These are phyloP conservation scores for Jackrogersella minutella DNA, from an alignment of 495 filamentous ascomycete genomes.

Conservation along the genomic window DNA sequence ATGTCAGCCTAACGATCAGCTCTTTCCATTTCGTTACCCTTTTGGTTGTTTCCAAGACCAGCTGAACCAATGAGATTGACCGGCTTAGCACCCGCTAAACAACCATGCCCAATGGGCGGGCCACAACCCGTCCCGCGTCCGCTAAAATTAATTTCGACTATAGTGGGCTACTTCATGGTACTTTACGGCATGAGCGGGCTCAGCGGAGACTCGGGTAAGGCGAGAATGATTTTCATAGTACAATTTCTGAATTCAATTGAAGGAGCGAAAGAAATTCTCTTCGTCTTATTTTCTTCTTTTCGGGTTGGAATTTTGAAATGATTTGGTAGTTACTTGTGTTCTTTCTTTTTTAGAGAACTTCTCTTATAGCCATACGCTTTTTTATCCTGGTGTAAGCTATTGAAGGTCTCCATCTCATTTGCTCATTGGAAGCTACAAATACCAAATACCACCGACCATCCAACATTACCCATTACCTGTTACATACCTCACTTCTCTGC, in stretches of 20 bases:
- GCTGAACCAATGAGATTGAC: slow-evolving; percentile 21
- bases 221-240: slow-evolving; percentile 9
- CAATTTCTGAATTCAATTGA: slow-evolving; percentile 11
- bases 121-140: slow-evolving; percentile 32
- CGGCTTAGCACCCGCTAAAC: slow-evolving; percentile 28
- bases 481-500: not conserved
- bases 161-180: slow-evolving; percentile 1
- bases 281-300: not conserved
- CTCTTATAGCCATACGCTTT: not conserved
- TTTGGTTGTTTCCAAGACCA: slow-evolving; percentile 27
- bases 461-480: not conserved
- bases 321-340: not conserved
- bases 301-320: not conserved
- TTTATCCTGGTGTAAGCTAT: not conserved
- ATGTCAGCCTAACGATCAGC: slow-evolving; percentile 36
- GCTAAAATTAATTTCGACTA: slow-evolving; percentile 37
- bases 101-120: slow-evolving; percentile 33
- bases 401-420: not conserved
- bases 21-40: slow-evolving; percentile 34
- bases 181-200: slow-evolving; percentile 14
- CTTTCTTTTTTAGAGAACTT: not conserved
- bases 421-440: slow-evolving; percentile 1
- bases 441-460: not conserved
- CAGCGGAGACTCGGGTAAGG: slow-evolving; percentile 23
- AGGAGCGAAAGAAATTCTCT: not conserved